These are phyloP conservation scores for Sarcodon aspratus DNA, from an alignment of 768 basidiomycete species.

Conservation along the genomic window DNA sequence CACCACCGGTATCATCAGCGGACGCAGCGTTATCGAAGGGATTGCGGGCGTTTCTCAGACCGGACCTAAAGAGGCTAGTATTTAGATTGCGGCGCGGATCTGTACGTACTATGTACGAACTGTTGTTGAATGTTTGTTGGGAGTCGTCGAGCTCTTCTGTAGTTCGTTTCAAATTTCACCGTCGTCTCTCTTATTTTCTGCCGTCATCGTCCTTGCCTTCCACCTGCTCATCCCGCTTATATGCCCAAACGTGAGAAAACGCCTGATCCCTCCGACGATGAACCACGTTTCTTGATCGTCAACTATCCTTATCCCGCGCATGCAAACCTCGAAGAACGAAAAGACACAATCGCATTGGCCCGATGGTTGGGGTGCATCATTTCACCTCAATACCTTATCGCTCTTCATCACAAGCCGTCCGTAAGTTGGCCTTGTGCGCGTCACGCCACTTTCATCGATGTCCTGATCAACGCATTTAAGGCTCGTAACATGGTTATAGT, in stretches of 20 bases:
- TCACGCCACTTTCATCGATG: neutral
- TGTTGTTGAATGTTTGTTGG: too few relatives aligned
- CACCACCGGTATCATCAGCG: slow-evolving; percentile 86
- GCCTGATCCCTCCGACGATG: slow-evolving; percentile 31
- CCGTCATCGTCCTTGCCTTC: neutral
- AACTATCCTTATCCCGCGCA: slow-evolving; percentile 30
- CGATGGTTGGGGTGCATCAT: slow-evolving; percentile 33
- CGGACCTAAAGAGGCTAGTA: slow-evolving; percentile 31
- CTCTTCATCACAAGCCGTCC: slow-evolving; percentile 32
- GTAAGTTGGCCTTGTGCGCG: slow-evolving; percentile 17
- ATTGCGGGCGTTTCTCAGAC: slow-evolving; percentile 36
- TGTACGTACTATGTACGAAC: too few relatives aligned
- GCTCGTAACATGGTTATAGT: slow-evolving; percentile 34
- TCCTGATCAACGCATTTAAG: slow-evolving; percentile 10
- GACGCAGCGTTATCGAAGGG: slow-evolving; percentile 58
- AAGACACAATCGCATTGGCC: slow-evolving; percentile 26
- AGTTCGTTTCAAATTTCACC: too few relatives aligned
- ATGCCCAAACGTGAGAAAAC: slow-evolving; percentile 33
- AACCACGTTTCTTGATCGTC: slow-evolving; percentile 32
- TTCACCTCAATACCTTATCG: slow-evolving; percentile 20
- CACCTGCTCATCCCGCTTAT: neutral
- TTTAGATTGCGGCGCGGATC: slow-evolving; percentile 15
- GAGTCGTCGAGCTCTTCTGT: too few relatives aligned
- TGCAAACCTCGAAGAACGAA: slow-evolving; percentile 27
- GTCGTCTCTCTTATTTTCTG: too few relatives aligned